phyloP scores from a whole-genome alignment of 2,329 filamentous ascomycete genomes.

The Alternaria tenuissima region DNA sequence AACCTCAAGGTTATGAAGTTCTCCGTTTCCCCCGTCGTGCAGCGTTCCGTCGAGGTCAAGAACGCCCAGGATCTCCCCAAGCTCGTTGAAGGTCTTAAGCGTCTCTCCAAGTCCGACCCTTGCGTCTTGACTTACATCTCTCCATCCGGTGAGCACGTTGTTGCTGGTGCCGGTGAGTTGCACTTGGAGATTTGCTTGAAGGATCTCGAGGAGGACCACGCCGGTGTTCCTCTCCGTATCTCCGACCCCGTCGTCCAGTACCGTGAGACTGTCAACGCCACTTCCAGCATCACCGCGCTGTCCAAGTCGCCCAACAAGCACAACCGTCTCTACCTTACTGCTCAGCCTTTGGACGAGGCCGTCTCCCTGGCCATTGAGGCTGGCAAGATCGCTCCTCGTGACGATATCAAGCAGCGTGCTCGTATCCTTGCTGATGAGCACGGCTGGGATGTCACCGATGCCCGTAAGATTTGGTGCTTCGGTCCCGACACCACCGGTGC shows the following conservation, averaged over 20 bases:
- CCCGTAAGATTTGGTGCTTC: constrained; percentile 99
- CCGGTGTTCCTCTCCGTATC: constrained; percentile 95
- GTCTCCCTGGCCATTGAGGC: constrained; percentile 87
- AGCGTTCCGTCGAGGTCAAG: constrained; percentile 99
- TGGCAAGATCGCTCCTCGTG: constrained; percentile 92
- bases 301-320: constrained; percentile 99
- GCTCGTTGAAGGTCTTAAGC: constrained; percentile 99
- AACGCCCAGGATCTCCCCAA: constrained; percentile 99
- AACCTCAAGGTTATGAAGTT: constrained; percentile 99
- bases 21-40: constrained; percentile 98
- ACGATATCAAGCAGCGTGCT: constrained; percentile 98
- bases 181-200: constrained; percentile 99
- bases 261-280: constrained; percentile 89
- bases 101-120: constrained; percentile 99
- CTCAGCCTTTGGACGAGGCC: constrained; percentile 90
- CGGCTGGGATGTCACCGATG: constrained; percentile 99
- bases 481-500: constrained; percentile 96
- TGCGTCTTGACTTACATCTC: constrained; percentile 91
- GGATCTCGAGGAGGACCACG: constrained; percentile 99
- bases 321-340: constrained; percentile 98
- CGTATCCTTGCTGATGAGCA: constrained; percentile 95
- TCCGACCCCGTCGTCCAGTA: constrained; percentile 98
- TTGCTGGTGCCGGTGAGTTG: constrained; percentile 98
- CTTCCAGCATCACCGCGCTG: constrained; percentile 93
- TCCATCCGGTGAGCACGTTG: constrained; percentile 97